phyloP scores from a whole-genome alignment of 768 basidiomycete species.

The Xerocomus brunneocitrinus region DNA sequence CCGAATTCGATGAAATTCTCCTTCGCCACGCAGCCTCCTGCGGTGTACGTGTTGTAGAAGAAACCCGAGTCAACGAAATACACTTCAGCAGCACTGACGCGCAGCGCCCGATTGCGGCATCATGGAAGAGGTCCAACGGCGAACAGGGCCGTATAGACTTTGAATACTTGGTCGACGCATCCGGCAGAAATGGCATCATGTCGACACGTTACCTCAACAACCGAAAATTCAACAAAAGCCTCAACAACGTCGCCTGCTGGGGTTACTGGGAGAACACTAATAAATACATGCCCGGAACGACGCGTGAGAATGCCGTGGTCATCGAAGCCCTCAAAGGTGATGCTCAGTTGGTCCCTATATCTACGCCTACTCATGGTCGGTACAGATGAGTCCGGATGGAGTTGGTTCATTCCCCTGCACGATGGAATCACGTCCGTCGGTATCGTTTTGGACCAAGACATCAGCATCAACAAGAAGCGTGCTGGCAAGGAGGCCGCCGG shows the following conservation, averaged over 20 bases:
- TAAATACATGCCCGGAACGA: not conserved
- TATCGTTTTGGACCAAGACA: not conserved
- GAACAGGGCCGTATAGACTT: not conserved
- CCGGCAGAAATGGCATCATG: constrained; percentile 1
- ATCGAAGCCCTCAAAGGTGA: not conserved
- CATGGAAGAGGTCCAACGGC: not conserved
- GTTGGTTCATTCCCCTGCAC: not conserved
- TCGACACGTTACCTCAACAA: not conserved
- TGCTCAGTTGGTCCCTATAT: not conserved
- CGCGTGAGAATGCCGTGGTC: not conserved
- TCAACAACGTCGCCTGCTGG: constrained; percentile 1
- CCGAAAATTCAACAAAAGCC: not conserved
- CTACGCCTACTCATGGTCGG: not conserved
- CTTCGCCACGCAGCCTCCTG: not conserved
- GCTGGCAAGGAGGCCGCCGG: constrained; percentile 1
- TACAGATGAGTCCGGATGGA: not conserved
- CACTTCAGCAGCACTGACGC: not conserved
- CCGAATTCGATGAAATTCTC: not conserved
- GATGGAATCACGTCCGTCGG: not conserved
- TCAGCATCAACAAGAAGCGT: constrained; percentile 1
- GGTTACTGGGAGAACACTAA: constrained; percentile 1
- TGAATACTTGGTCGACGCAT: constrained; percentile 1
- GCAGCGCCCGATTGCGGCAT: not conserved
- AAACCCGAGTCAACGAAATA: not conserved
- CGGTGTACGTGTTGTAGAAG: not conserved